A percentile compares a stretch with the other conserved stretches of the same genome.
Evolutionary conservation across 2,329 filamentous ascomycete species (phyloP).

Genomic region (Mariannaea sp.): DNA sequence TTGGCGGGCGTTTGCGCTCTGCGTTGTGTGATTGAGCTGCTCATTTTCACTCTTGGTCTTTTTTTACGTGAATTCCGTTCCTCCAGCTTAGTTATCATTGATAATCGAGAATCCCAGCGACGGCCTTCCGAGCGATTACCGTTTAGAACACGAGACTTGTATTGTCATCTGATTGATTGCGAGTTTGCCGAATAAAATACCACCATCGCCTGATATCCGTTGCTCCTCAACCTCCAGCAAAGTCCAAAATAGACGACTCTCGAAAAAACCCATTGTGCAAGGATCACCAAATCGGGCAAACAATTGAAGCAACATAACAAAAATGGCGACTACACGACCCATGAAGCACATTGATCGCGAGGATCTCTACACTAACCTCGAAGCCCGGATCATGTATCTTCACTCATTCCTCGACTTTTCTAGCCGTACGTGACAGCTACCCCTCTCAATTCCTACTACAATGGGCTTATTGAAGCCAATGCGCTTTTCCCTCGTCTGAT

Average conservation of each 20-base stretch:
- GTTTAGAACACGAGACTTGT: conserved; percentile 11
- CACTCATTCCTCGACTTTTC: conserved; percentile 79
- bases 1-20: conserved; percentile 9
- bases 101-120: conserved; percentile 1
- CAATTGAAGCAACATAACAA: too few species aligned
- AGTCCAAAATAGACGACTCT: background rate
- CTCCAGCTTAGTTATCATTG: background rate
- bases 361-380: conserved; percentile 72
- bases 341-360: conserved; percentile 70
- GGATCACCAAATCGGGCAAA: too few species aligned
- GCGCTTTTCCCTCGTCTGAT: background rate
- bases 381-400: conserved; percentile 71
- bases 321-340: conserved; percentile 40
- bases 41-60: conserved; percentile 11
- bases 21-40: conserved; percentile 5
- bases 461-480: background rate
- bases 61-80: background rate
- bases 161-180: conserved; percentile 3
- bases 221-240: background rate
- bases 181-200: background rate
- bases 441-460: background rate
- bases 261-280: conserved; percentile 1
- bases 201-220: background rate
- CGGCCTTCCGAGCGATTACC: conserved; percentile 2
- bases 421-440: conserved; percentile 56